Conservation (phyloP, 2,329 filamentous ascomycete genomes). For the Domatiomyces globalis region DNA sequence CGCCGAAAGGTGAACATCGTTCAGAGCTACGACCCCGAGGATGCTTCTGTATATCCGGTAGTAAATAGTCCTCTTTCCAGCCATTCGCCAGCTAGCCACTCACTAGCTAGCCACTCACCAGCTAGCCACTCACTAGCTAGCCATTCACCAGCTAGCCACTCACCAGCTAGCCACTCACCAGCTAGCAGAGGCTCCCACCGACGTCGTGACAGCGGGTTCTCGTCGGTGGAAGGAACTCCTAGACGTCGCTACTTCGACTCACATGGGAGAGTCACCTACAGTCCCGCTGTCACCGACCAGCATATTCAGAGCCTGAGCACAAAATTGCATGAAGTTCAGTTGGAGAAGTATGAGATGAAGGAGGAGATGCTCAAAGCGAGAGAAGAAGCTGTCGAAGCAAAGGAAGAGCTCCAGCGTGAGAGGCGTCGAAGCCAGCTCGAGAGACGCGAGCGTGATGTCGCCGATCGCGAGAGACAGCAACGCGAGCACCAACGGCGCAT, state of each 20-base stretch:
- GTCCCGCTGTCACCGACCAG: conserved; percentile 1
- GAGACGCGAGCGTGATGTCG: conserved; percentile 6
- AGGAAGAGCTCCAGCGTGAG: conserved; percentile 8
- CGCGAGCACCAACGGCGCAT: conserved; percentile 4
- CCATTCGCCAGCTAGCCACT: conserved; percentile 1
- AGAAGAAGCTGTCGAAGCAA: conserved; percentile 4
- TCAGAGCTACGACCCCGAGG: conserved; percentile 4
- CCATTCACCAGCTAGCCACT: not conserved
- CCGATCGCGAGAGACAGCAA: conserved; percentile 4
- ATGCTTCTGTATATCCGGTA: conserved; percentile 8
- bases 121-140: not conserved
- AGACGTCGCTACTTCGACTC: not conserved
- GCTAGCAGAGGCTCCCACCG: not conserved
- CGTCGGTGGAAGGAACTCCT: not conserved
- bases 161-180: not conserved
- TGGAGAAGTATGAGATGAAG: conserved; percentile 7
- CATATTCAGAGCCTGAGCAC: conserved; percentile 5
- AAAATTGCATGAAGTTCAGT: conserved; percentile 4
- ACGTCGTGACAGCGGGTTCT: conserved; percentile 11
- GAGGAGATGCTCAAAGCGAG: conserved; percentile 5
- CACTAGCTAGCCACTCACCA: not conserved
- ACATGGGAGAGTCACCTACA: not conserved
- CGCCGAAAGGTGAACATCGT: conserved; percentile 7
- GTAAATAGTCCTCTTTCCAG: conserved; percentile 3
- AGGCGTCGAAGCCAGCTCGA: conserved; percentile 7